Evolutionary conservation across 208 protist genomes (phyloP), one percentile per base, ranked within the genome.

Genomic region (Leishmania turanica): DNA sequence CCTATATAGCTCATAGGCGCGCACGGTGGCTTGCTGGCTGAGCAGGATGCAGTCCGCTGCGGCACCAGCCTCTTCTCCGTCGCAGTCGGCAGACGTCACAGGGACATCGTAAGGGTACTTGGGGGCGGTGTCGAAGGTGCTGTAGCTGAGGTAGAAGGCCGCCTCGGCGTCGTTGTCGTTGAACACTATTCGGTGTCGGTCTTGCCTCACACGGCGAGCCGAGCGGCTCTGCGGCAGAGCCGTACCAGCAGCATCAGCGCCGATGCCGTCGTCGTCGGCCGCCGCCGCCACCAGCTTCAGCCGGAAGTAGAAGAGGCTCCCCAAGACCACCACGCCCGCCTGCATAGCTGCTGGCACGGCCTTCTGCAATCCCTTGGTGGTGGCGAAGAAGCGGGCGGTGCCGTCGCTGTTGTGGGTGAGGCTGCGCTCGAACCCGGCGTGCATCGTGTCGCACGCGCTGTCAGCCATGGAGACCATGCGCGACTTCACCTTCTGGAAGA

Each of bases 381-480:
- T 95, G 58, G 86, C 69, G 79, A 96, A 95, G 72, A 95, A 96
- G 65, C 90, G 88, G 24, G 95, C 90, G 3, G 90, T 93, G 68
- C 92, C 93, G 82, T 94, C 89, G 15, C 65, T 60, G 76, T 89
- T 92, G 85, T 93, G 92, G 13, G 90, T 93, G 31, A 97, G 88
- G 74, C 80, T 84, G 42, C 86, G 84, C 77, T 96, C 95, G 80
- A 96, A 97, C 34, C 84, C 90, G 31, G 88, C 80, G 85, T 96
- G 92, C 84, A 96, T 91, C 37, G 91, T 94, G 45, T 95, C 91
- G 5, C 87, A 71, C n/a, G 88, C 92, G 75, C 88, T 92, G 77
- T 95, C 87, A 19, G 95, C 88, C 91, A 97, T 95, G 4, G 95
- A 89, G 6, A 79, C 71, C 80, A 97, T 60, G 47, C 94, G 94